phyloP scores from a whole-genome alignment of 176 grass and related monocot species.

The Carex parvula region DNA sequence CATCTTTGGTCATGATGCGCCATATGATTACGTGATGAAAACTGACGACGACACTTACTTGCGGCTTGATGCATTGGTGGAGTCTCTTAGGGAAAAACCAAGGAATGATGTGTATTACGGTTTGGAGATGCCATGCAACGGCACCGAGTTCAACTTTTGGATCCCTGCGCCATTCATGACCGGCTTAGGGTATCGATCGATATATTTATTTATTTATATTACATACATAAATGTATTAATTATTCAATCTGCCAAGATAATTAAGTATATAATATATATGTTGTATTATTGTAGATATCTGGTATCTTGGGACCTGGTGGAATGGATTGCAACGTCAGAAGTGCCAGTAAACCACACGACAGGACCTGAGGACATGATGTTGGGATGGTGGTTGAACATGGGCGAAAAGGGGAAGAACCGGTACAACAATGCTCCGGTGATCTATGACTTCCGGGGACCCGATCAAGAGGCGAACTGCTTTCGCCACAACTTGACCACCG shows the following conservation, averaged over 20 bases:
- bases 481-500: constrained; percentile 45
- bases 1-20: not conserved
- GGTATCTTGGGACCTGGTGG: constrained; percentile 75
- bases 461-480: constrained; percentile 50
- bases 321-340: constrained; percentile 49
- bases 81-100: constrained; percentile 32
- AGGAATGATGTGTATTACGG: constrained; percentile 61
- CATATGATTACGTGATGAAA: constrained; percentile 84
- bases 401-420: constrained; percentile 60
- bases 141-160: constrained; percentile 44
- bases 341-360: constrained; percentile 25
- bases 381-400: constrained; percentile 60
- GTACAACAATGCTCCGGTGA: constrained; percentile 41
- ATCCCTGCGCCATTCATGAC: constrained; percentile 79
- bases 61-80: constrained; percentile 38
- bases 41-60: constrained; percentile 80
- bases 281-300: not conserved
- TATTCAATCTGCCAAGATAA: not conserved
- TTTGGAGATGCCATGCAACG: constrained; percentile 61
- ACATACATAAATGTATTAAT: not conserved
- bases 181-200: constrained; percentile 53
- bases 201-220: not conserved
- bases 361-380: constrained; percentile 58
- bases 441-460: constrained; percentile 49
- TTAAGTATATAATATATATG: not conserved